Evolutionary conservation across 768 basidiomycete genomes (phyloP).

Genomic region (Russula vinacea): DNA sequence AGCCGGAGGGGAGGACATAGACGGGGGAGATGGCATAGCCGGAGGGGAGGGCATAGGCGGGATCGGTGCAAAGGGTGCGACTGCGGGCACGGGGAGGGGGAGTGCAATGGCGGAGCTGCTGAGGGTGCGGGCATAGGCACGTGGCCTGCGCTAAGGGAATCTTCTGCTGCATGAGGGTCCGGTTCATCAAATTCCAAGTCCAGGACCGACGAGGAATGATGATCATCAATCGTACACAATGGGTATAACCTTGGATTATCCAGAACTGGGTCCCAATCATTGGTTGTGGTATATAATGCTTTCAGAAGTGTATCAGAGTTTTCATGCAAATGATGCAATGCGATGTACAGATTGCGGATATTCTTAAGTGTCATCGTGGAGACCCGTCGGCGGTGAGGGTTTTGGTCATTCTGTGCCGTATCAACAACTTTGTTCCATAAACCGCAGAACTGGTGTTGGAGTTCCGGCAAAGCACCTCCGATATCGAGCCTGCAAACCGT

Average conservation of each 20-base stretch:
- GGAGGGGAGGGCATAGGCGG: too few relatives aligned
- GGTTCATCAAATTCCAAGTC: not conserved
- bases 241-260: not conserved
- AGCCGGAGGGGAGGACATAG: too few relatives aligned
- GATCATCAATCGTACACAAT: not conserved
- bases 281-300: not conserved
- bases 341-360: constrained; percentile 3
- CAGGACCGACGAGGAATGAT: not conserved
- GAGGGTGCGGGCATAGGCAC: too few relatives aligned
- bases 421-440: constrained; percentile 1
- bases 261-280: not conserved
- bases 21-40: too few relatives aligned
- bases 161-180: too few relatives aligned
- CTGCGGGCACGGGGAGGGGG: too few relatives aligned
- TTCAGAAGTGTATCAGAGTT: too few relatives aligned
- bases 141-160: too few relatives aligned
- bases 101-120: too few relatives aligned
- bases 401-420: fast-evolving
- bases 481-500: not conserved
- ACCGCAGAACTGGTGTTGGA: constrained; percentile 2
- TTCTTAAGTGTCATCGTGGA: not conserved
- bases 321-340: constrained; percentile 9
- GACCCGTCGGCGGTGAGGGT: not conserved
- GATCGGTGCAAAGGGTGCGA: too few relatives aligned
- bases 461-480: not conserved